Conservation (phyloP, 2,329 filamentous ascomycete genomes). For the Talaromyces sp. region DNA sequence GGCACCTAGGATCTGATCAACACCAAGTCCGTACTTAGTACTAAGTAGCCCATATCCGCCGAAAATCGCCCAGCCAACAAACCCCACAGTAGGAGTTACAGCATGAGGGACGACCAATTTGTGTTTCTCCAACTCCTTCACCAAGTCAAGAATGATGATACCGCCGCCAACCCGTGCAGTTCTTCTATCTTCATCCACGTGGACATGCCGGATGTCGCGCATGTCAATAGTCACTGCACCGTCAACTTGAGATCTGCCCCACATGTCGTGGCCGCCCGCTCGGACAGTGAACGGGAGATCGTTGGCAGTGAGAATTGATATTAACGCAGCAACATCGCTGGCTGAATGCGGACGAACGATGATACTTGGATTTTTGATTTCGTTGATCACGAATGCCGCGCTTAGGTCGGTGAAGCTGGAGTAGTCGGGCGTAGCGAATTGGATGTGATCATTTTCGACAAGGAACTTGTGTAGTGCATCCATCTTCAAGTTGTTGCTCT, state of each 20-base stretch:
- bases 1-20: constrained; percentile 45
- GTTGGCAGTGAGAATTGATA: constrained; percentile 19
- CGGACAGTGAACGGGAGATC: constrained; percentile 33
- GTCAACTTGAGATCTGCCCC: constrained; percentile 33
- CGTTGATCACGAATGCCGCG: constrained; percentile 14
- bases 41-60: constrained; percentile 44
- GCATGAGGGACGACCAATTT: constrained; percentile 32
- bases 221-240: constrained; percentile 42
- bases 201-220: constrained; percentile 39
- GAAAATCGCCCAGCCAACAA: constrained; percentile 41
- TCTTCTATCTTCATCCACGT: constrained; percentile 27
- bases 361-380: constrained; percentile 14
- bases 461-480: constrained; percentile 8
- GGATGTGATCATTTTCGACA: constrained; percentile 15
- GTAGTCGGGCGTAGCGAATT: constrained; percentile 10
- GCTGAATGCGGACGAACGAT: constrained; percentile 31
- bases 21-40: constrained; percentile 36
- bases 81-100: constrained; percentile 36
- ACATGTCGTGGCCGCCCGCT: constrained; percentile 42
- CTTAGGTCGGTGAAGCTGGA: constrained; percentile 12
- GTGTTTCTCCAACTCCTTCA: constrained; percentile 28
- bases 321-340: constrained; percentile 27
- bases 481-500: neutral
- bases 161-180: constrained; percentile 43
- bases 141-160: constrained; percentile 33